A percentile compares a stretch with the other conserved stretches of the same genome.
Conservation (phyloP, 2,329 filamentous ascomycete species). For the Trichoderma simmonsii region DNA sequence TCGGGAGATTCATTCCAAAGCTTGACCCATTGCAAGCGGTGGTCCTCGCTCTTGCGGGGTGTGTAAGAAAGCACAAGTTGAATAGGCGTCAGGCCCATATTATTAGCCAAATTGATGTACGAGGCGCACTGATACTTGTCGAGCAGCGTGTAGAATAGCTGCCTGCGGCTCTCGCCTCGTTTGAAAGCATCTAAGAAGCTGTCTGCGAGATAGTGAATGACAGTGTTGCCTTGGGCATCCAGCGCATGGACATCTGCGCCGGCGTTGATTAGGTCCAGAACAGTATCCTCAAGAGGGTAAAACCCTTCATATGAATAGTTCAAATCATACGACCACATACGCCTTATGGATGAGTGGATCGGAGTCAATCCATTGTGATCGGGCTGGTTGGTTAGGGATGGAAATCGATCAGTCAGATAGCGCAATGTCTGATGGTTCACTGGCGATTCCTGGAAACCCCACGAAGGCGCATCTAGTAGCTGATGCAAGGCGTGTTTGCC, state of each 20-base stretch:
- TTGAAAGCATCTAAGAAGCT: neutral
- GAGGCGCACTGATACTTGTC: neutral
- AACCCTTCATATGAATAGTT: neutral
- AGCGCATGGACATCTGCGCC: neutral
- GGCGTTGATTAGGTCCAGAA: neutral
- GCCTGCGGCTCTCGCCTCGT: neutral
- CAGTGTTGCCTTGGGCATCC: neutral
- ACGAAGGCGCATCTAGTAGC: neutral
- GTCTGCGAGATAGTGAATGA: constrained; percentile 1
- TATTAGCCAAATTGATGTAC: neutral
- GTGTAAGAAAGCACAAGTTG: neutral
- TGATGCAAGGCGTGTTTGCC: constrained; percentile 6
- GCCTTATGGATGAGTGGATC: neutral
- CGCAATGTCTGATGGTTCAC: neutral
- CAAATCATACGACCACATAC: neutral
- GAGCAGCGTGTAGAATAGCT: neutral
- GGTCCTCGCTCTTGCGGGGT: neutral
- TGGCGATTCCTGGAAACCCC: neutral
- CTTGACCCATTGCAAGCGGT: neutral
- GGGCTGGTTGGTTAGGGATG: neutral
- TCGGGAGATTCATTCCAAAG: neutral
- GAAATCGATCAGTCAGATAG: neutral
- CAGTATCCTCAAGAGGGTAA: neutral
- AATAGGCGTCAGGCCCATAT: neutral
- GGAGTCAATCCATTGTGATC: neutral